Evolutionary conservation across 108 stramenopile species (phyloP), one percentile per base, ranked within the genome.

Genomic region (Schizochytrium sp.): DNA sequence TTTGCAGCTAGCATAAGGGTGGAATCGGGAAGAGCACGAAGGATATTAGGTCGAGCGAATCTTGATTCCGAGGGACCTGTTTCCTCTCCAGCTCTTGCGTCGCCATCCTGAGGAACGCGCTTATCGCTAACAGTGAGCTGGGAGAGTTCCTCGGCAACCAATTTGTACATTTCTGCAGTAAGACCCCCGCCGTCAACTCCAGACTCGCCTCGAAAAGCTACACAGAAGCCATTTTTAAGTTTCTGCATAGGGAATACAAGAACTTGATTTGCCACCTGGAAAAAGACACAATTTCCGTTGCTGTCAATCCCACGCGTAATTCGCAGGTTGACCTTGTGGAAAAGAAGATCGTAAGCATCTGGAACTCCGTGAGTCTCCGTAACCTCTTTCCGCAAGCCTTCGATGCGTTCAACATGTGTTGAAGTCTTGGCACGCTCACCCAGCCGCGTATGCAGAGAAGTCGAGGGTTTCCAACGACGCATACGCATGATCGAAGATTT

Each of bases 141-240:
- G 28, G 76, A 55, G 76, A 83, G 76, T 49, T 83, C 87, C 87
- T 88, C 87, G 42, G 46, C 58, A 15, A 88, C 42, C 8, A 88
- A 40, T 5, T 59, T 60, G 87, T 61, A 88, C 87, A 88, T 88
- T 41, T 88, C 87, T 5, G 59, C 59, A 42, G 87, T 61, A 10
- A 88, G 87, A 8, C 87, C 87, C 15, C 87, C 87, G 58, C 42
- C 87, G 87, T 88, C 87, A 1, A 88, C 59, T 19, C 87, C 87
- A 61, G 87, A 59, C 42, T 88, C 87, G 87, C 87, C 87, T 46
- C 38, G 60, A 60, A 88, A 88, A 1, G 87, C 61, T 17, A 88
- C 87, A 4, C 57, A 42, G 42, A 88, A 47, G 76, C 76, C 76
- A 40, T 83, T 83, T 40, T 83, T 83, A 0, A 83, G n/a, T 38